phyloP scores from a whole-genome alignment of 129 eudicot species.

The Dittrichia graveolens region DNA sequence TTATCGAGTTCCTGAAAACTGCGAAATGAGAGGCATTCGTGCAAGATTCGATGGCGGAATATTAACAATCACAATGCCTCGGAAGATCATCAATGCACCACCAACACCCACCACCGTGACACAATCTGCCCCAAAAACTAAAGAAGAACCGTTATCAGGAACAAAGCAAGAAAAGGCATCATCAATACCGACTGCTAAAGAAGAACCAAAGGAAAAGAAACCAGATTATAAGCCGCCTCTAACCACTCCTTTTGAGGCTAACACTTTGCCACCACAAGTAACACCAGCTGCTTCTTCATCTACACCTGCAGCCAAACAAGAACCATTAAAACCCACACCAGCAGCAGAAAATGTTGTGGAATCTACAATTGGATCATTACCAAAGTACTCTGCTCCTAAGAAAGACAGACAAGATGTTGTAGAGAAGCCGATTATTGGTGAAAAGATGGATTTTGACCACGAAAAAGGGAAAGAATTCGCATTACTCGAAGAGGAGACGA shows the following conservation, averaged over 20 bases:
- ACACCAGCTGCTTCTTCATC: conserved; percentile 9
- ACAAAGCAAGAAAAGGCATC: conserved; percentile 15
- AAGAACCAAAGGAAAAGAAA: conserved; percentile 8
- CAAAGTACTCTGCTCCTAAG: conserved; percentile 10
- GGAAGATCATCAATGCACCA: conserved; percentile 13
- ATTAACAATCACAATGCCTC: conserved; percentile 57
- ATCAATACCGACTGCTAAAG: conserved; percentile 21
- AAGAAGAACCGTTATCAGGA: conserved; percentile 13
- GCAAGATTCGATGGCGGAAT: conserved; percentile 61
- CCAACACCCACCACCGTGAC: conserved; percentile 6
- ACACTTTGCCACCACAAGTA: conserved; percentile 20
- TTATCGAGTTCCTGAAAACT: conserved; percentile 49
- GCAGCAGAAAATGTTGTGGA: not conserved
- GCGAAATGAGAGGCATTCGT: conserved; percentile 45
- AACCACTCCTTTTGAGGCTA: conserved; percentile 9
- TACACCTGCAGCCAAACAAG: conserved; percentile 12
- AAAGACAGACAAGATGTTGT: conserved; percentile 16
- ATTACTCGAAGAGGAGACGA: conserved; percentile 2
- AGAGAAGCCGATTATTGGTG: conserved; percentile 17
- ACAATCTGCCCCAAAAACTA: conserved; percentile 22
- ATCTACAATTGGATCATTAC: conserved; percentile 16
- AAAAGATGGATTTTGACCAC: conserved; percentile 5
- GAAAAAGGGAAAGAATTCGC: conserved; percentile 24
- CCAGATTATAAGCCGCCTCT: conserved; percentile 32
- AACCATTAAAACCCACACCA: conserved; percentile 12